phyloP scores from a whole-genome alignment of 106 monocot species.

The Cymbidium sinense region DNA sequence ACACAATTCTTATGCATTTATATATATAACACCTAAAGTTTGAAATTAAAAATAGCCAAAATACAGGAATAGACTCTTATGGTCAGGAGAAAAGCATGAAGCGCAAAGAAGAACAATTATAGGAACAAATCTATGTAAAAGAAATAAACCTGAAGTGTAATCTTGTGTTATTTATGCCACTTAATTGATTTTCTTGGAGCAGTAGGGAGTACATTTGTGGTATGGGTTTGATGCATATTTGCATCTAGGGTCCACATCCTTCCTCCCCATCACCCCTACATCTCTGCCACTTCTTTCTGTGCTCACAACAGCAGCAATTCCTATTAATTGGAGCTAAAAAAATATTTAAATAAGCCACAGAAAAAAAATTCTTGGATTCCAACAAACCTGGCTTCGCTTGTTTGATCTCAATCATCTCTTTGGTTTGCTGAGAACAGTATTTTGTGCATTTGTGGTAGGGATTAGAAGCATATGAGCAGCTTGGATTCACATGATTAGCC shows the following conservation, averaged over 20 bases:
- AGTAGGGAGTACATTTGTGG: not conserved
- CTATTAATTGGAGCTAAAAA: not conserved
- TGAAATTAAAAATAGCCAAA: not conserved
- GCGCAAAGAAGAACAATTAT: not conserved
- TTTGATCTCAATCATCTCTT: not conserved
- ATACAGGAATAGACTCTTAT: not conserved
- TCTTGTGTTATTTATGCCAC: not conserved
- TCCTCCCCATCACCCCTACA: not conserved
- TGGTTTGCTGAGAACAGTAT: not conserved
- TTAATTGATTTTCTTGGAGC: not conserved
- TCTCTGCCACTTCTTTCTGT: not conserved
- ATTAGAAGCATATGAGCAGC: not conserved
- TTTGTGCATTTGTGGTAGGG: not conserved
- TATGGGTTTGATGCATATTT: conserved; percentile 2
- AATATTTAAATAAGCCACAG: not conserved
- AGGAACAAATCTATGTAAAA: not conserved
- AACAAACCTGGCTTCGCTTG: not conserved
- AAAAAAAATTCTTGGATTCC: not conserved
- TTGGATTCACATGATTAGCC: not conserved
- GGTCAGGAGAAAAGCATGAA: not conserved
- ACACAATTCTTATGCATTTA: too few relatives aligned
- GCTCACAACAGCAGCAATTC: not conserved
- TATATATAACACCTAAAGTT: too few relatives aligned
- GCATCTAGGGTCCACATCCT: not conserved
- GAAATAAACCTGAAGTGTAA: not conserved